These are phyloP conservation scores for Pseudopithomyces chartarum DNA, from an alignment of 2,329 filamentous ascomycete species.

Conservation along the genomic window DNA sequence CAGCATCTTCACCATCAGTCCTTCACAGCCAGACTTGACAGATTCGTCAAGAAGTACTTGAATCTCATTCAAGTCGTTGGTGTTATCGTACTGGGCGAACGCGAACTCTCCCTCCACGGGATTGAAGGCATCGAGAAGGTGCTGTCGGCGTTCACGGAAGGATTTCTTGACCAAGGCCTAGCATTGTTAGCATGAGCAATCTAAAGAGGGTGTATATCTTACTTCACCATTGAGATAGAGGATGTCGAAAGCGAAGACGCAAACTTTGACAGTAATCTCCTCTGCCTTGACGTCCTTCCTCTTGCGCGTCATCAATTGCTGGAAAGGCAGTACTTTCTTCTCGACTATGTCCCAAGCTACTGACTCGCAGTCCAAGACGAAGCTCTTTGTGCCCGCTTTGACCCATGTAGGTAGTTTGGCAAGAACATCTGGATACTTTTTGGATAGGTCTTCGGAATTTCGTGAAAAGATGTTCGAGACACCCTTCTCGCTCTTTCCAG, in stretches of 20 bases:
- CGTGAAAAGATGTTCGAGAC: slow-evolving; percentile 94
- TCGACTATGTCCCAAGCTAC: slow-evolving; percentile 94
- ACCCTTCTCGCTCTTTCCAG: slow-evolving; percentile 71
- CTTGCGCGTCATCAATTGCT: slow-evolving; percentile 97
- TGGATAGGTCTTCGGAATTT: slow-evolving; percentile 95
- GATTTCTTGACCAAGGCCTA: slow-evolving; percentile 81
- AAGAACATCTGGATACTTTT: slow-evolving; percentile 96
- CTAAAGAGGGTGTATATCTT: slow-evolving; percentile 18
- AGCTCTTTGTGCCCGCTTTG: slow-evolving; percentile 86
- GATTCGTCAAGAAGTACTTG: slow-evolving; percentile 91
- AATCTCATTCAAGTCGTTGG: slow-evolving; percentile 89
- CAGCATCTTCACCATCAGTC: slow-evolving; percentile 99
- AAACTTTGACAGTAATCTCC: slow-evolving; percentile 95
- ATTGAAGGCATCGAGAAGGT: slow-evolving; percentile 73
- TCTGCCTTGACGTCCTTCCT: slow-evolving; percentile 95
- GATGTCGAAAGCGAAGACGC: slow-evolving; percentile 94
- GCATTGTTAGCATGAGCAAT: slow-evolving; percentile 21
- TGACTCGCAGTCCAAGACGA: slow-evolving; percentile 97
- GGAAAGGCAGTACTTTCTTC: slow-evolving; percentile 96
- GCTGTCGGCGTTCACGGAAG: slow-evolving; percentile 79
- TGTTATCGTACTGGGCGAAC: slow-evolving; percentile 85
- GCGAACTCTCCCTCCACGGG: slow-evolving; percentile 87
- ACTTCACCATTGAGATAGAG: slow-evolving; percentile 89
- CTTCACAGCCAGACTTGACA: slow-evolving; percentile 94
- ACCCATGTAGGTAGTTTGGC: slow-evolving; percentile 88